Evolutionary conservation across 768 basidiomycete species (phyloP).

Genomic region (Cystobasidium onofrii): DNA sequence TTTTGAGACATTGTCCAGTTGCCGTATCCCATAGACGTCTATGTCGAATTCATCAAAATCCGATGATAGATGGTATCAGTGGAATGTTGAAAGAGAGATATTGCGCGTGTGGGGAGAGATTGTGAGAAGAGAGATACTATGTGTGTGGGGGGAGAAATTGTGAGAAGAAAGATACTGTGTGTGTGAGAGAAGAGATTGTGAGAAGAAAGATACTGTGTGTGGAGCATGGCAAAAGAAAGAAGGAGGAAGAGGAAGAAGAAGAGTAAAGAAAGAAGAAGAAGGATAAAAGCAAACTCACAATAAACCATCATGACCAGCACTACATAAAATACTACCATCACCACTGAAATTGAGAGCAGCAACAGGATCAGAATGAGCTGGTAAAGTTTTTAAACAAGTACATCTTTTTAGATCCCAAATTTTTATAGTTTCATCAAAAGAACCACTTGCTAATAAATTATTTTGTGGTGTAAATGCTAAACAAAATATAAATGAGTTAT

Average conservation of each 20-base stretch:
- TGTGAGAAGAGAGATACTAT: no score
- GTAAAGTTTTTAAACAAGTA: slow-evolving; percentile 71
- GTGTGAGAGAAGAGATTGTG: no score
- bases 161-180: no score
- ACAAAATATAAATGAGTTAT: slow-evolving; percentile 91
- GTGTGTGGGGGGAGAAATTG: no score
- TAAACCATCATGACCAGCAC: slow-evolving; percentile 90
- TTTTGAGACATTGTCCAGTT: slow-evolving; percentile 95
- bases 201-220: no score
- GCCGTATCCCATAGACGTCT: slow-evolving; percentile 97
- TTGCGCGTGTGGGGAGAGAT: no score
- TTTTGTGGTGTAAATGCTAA: slow-evolving; percentile 84
- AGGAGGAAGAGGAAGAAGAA: neutral
- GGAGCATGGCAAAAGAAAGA: no score
- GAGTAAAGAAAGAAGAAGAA: neutral
- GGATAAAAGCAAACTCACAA: slow-evolving; percentile 57
- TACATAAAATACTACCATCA: slow-evolving; percentile 88
- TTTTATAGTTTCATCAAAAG: slow-evolving; percentile 88
- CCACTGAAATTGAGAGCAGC: slow-evolving; percentile 88
- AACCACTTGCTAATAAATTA: slow-evolving; percentile 83
- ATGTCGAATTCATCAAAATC: no score
- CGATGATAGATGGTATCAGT: no score
- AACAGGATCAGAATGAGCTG: slow-evolving; percentile 95
- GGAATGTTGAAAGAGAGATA: no score
- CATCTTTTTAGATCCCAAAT: slow-evolving; percentile 95